These are phyloP conservation scores for Phylloporus scabripes DNA, from an alignment of 768 basidiomycete species.

Conservation along the genomic window DNA sequence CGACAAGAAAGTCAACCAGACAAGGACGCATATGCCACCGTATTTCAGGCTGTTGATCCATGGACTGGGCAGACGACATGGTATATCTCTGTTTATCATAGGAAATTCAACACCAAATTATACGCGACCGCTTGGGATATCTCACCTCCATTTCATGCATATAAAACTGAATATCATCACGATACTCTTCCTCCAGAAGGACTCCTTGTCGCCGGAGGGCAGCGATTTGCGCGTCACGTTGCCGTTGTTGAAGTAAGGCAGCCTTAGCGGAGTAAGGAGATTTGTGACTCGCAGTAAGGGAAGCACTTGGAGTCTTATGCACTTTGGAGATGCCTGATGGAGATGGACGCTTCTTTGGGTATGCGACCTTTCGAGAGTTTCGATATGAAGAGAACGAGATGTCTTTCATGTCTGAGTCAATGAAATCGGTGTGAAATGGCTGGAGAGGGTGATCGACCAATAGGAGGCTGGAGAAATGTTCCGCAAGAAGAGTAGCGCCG, in stretches of 20 bases:
- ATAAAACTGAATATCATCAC: constrained; percentile 85
- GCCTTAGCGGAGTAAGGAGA: constrained; percentile 64
- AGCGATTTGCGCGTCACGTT: constrained; percentile 62
- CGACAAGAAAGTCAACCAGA: constrained; percentile 97
- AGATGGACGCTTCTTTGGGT: constrained; percentile 83
- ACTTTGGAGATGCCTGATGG: constrained; percentile 71
- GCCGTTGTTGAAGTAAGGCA: constrained; percentile 56
- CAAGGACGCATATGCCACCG: constrained; percentile 99
- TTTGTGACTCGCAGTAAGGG: constrained; percentile 47
- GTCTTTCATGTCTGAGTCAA: constrained; percentile 67
- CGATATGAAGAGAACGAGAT: constrained; percentile 52
- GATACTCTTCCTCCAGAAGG: constrained; percentile 91
- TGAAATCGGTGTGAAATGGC: constrained; percentile 29
- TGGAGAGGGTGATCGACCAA: constrained; percentile 41
- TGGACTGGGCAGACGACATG: constrained; percentile 88
- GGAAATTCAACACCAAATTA: constrained; percentile 6
- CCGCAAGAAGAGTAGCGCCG: constrained; percentile 15
- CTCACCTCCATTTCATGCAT: constrained; percentile 99
- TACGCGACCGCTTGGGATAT: constrained; percentile 8
- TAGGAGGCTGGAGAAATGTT: constrained; percentile 35
- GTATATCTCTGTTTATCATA: constrained; percentile 58
- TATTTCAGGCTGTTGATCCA: constrained; percentile 99
- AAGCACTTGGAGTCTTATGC: constrained; percentile 47
- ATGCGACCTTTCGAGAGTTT: constrained; percentile 59
- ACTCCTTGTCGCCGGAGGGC: constrained; percentile 69